A percentile compares a stretch with the other conserved stretches of the same genome.
Evolutionary conservation across 441 rosid genomes (phyloP).

Genomic region (Pelargonium fulgidum): DNA sequence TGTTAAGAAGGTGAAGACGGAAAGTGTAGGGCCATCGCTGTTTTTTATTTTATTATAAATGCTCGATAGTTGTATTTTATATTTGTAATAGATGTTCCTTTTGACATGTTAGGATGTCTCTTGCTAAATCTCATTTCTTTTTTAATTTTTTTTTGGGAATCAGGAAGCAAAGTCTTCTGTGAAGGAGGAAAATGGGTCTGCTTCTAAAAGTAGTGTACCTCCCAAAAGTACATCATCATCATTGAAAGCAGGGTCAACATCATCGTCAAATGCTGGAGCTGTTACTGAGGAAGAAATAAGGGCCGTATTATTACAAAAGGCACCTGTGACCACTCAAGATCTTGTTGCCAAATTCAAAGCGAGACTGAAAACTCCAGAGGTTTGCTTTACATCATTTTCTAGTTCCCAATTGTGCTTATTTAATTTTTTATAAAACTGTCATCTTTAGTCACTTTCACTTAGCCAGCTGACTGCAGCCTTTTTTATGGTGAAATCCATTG

Average conservation of each 20-base stretch:
- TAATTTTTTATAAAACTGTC: neutral
- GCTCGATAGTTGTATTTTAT: slow-evolving; percentile 7
- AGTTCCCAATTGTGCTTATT: neutral
- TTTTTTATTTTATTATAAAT: slow-evolving; percentile 5
- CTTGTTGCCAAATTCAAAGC: slow-evolving; percentile 83
- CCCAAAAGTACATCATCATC: slow-evolving; percentile 45
- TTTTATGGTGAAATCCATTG: too few relatives aligned
- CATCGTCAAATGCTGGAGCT: slow-evolving; percentile 36
- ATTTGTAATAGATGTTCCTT: neutral
- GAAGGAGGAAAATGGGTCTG: slow-evolving; percentile 46
- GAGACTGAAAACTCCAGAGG: slow-evolving; percentile 68
- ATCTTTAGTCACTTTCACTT: neutral
- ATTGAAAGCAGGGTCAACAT: slow-evolving; percentile 33
- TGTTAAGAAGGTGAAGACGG: slow-evolving; percentile 79
- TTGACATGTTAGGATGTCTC: neutral
- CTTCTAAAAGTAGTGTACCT: slow-evolving; percentile 33
- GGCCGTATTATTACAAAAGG: slow-evolving; percentile 64
- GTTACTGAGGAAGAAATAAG: slow-evolving; percentile 89
- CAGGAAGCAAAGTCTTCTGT: slow-evolving; percentile 59
- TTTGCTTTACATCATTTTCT: slow-evolving; percentile 16
- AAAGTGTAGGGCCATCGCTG: slow-evolving; percentile 41
- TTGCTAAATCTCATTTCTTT: slow-evolving; percentile 5
- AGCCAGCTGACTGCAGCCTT: neutral
- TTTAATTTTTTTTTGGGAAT: slow-evolving; percentile 17
- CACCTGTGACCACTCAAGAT: slow-evolving; percentile 75